phyloP scores from a whole-genome alignment of 2,329 filamentous ascomycete genomes.

The Xylaria sp. region DNA sequence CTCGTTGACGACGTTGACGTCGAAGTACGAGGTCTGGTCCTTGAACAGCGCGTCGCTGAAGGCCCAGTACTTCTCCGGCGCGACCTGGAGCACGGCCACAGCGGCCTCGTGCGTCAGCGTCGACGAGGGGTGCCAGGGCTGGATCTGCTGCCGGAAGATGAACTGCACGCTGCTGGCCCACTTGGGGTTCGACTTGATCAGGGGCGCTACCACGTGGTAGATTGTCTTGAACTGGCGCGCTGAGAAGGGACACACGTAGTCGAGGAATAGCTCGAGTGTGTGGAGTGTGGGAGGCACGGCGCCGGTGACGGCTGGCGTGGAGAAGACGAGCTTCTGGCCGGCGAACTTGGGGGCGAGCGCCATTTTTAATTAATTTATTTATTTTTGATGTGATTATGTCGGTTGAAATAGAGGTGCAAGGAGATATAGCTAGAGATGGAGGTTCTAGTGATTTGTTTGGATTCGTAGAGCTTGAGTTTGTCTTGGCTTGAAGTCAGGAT shows the following conservation, averaged over 20 bases:
- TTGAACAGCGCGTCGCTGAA: slow-evolving; percentile 75
- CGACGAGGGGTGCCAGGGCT: slow-evolving; percentile 93
- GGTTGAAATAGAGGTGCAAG: background rate
- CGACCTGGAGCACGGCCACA: slow-evolving; percentile 78
- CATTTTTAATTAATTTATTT: slow-evolving; percentile 65
- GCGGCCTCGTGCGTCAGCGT: slow-evolving; percentile 85
- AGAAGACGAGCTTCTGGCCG: slow-evolving; percentile 72
- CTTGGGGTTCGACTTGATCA: slow-evolving; percentile 69
- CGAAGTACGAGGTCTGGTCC: slow-evolving; percentile 82
- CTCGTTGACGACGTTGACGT: slow-evolving; percentile 85
- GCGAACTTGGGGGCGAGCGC: slow-evolving; percentile 81
- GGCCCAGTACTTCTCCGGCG: slow-evolving; percentile 79
- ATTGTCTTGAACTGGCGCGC: slow-evolving; percentile 80
- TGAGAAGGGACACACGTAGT: slow-evolving; percentile 88
- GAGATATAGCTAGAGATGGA: too few relatives aligned
- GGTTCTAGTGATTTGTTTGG: too few relatives aligned
- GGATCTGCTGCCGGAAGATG: slow-evolving; percentile 90
- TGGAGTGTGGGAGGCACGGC: slow-evolving; percentile 60
- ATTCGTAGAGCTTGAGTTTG: background rate
- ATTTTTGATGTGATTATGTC: background rate
- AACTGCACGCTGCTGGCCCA: slow-evolving; percentile 70
- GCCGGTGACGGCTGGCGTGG: slow-evolving; percentile 49
- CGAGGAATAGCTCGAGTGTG: slow-evolving; percentile 76
- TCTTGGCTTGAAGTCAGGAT: slow-evolving; percentile 11
- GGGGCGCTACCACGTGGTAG: slow-evolving; percentile 71